Evolutionary conservation across 495 filamentous ascomycete species (phyloP).

Genomic region (Penicillium soppii): DNA sequence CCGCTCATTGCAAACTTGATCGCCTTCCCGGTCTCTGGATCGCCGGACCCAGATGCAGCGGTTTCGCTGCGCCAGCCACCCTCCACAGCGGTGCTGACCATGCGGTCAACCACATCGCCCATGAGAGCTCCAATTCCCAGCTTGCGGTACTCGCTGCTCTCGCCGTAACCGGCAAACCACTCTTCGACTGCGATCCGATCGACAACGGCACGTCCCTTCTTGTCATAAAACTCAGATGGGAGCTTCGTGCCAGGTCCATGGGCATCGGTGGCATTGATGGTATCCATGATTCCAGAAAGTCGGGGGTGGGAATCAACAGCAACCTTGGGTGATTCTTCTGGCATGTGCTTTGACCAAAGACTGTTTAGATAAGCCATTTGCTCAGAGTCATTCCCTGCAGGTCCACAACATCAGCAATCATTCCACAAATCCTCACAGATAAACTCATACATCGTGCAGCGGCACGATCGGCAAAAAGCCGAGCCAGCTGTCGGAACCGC

Average conservation of each 20-base stretch:
- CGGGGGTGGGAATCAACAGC: constrained; percentile 82
- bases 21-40: constrained; percentile 49
- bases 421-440: too few species aligned
- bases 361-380: constrained; percentile 85
- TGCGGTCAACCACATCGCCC: constrained; percentile 80
- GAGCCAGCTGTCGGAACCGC: constrained; percentile 75
- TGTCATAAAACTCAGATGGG: constrained; percentile 85
- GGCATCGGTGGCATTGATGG: constrained; percentile 82
- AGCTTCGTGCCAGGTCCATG: constrained; percentile 78
- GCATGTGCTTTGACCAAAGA: constrained; percentile 81
- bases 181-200: constrained; percentile 84
- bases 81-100: constrained; percentile 72
- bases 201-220: constrained; percentile 64
- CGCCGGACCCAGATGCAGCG: constrained; percentile 45
- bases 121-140: constrained; percentile 83
- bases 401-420: constrained; percentile 1
- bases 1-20: constrained; percentile 75
- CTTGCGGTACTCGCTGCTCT: constrained; percentile 79
- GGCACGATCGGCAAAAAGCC: constrained; percentile 78
- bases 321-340: constrained; percentile 60
- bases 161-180: constrained; percentile 86
- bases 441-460: constrained; percentile 62
- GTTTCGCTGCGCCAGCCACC: constrained; percentile 54
- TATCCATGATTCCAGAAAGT: constrained; percentile 90
- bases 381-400: constrained; percentile 65